Evolutionary conservation across 192 early-diverging fungal species (phyloP).

Genomic region (Funneliformis mosseae): DNA sequence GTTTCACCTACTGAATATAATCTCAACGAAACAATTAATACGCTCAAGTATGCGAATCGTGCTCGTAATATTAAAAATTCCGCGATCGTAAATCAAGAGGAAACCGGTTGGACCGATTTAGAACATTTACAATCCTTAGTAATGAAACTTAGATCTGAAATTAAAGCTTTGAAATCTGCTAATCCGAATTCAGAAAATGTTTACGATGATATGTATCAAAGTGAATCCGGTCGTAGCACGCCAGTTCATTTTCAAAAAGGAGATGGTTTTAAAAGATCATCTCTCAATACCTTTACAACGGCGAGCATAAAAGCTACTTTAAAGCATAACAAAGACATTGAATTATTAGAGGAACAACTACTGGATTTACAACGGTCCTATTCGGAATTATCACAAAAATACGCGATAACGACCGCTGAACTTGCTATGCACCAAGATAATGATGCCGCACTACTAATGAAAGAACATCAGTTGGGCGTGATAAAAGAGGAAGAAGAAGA

Average conservation of each 20-base stretch:
- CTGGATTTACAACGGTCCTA: constrained; percentile 37
- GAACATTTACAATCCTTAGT: constrained; percentile 68
- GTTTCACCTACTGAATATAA: constrained; percentile 85
- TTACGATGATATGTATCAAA: not conserved
- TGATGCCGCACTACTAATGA: not conserved
- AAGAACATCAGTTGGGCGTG: constrained; percentile 35
- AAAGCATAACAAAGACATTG: constrained; percentile 22
- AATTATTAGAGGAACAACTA: constrained; percentile 52
- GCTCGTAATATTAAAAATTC: constrained; percentile 96
- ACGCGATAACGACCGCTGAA: not conserved
- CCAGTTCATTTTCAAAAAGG: constrained; percentile 40
- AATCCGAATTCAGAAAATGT: not conserved
- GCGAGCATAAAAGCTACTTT: constrained; percentile 36
- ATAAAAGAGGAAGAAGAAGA: not conserved
- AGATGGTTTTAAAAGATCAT: constrained; percentile 30
- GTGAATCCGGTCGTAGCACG: constrained; percentile 35
- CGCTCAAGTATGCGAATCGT: constrained; percentile 93
- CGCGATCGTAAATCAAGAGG: constrained; percentile 77
- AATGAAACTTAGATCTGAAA: constrained; percentile 60
- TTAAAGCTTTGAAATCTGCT: constrained; percentile 46
- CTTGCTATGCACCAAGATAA: constrained; percentile 16
- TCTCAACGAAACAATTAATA: constrained; percentile 90
- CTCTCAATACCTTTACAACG: not conserved
- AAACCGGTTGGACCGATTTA: constrained; percentile 62
- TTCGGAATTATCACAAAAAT: constrained; percentile 18